Base-by-base conservation (phyloP, 768 basidiomycete genomes). In the Rhodotorula kratochvilovae region DNA sequence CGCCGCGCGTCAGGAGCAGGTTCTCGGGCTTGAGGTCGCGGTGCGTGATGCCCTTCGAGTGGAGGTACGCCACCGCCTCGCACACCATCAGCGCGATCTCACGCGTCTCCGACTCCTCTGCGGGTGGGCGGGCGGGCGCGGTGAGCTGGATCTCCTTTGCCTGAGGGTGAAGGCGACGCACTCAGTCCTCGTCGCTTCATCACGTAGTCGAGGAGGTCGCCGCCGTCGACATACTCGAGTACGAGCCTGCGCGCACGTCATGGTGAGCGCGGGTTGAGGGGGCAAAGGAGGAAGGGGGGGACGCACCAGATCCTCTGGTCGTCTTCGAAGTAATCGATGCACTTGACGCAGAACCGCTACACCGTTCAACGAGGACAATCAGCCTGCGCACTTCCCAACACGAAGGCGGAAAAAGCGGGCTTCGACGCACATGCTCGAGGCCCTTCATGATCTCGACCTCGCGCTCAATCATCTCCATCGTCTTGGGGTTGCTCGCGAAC, bases 81-180 rank as follows among this genome's bases (percentile, higher is more conserved):
- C 93, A 95, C 29, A 96, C 86, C 79, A 93, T 90, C 69, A 85
- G 86, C 0, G 90, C 89, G 72, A 95, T 85, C 62, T 89, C 86
- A 66, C 87, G 83, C 0, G 89, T 79, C 67, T 86, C 83, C 0
- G 45, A 36, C 36, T 81, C 79, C 56, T 66, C 65, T 66, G 48
- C 61, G 36, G 77, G 79, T 81, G 21, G 75, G 81, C 82, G 67
- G 5, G 51, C 27, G 29, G 43, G 10, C 39, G 43, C n/a, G n/a
- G n/a, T 53, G 17, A 51, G 48, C 36, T 76, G 85, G 75, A 54
- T 61, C 11, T 31, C 25, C 54, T 50, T n/a, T 19, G 71, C 46
- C 71, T 51, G 36, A 21, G 19, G 19, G 7, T 29, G 23, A 5
- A 5, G 33, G n/a, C 31, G 23, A 82, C 87, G 80, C 73, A 91